Evolutionary conservation across 805 yeast genomes (phyloP).

Genomic region (Lipomyces orientalis): DNA sequence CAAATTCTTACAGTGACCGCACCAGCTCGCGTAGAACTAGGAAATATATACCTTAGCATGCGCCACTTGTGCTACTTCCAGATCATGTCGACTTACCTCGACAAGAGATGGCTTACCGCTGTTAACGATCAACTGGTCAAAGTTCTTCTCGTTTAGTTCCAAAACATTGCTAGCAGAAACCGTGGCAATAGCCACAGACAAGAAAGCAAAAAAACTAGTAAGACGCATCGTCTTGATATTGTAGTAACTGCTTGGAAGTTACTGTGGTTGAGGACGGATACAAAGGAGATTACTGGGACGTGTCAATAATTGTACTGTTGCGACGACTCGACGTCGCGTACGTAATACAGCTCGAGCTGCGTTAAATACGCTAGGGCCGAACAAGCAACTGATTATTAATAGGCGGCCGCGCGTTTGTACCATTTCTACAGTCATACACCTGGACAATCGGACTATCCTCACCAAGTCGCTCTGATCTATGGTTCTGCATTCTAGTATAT

Average conservation of each 20-base stretch:
- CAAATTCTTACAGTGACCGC: constrained; percentile 87
- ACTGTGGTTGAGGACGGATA: background rate
- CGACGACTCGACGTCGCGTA: too few species aligned
- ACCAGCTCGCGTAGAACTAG: constrained; percentile 67
- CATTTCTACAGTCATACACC: too few species aligned
- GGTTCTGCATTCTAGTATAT: too few species aligned
- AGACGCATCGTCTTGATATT: constrained; percentile 17
- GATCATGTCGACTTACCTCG: constrained; percentile 43
- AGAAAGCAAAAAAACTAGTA: constrained; percentile 1
- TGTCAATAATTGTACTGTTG: too few species aligned
- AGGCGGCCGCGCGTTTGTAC: too few species aligned
- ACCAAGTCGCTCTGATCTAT: too few species aligned
- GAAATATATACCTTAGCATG: background rate
- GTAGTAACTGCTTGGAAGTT: background rate
- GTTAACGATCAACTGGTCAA: constrained; percentile 56
- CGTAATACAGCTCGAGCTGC: too few species aligned
- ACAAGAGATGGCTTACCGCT: constrained; percentile 64
- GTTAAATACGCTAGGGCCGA: too few species aligned
- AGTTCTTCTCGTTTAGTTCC: constrained; percentile 55
- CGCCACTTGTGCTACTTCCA: background rate
- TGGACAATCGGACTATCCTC: too few species aligned
- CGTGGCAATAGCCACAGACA: constrained; percentile 11
- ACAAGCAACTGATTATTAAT: too few species aligned
- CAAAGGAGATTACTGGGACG: background rate
- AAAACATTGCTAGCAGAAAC: constrained; percentile 43